Percentiles rank a stretch among this genome's conserved stretches.
Evolutionary conservation across 441 rosid genomes (phyloP).

Genomic region (Brassica hybrid): DNA sequence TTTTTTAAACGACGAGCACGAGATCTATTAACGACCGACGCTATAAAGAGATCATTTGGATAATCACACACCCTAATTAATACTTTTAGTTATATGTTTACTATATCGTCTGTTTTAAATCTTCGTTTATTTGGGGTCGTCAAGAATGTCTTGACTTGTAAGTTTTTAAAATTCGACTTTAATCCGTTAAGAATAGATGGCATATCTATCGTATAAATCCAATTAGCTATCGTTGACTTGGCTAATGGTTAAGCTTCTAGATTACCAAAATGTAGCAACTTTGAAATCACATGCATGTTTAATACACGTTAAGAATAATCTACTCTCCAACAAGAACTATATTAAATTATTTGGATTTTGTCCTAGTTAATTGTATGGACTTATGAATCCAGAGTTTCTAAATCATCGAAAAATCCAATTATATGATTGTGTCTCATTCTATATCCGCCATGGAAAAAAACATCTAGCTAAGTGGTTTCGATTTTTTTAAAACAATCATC

Average conservation of each 20-base stretch:
- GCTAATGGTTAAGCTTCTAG: neutral
- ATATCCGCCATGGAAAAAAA: neutral
- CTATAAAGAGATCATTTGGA: slow-evolving; percentile 6
- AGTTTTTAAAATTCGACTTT: neutral
- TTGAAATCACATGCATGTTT: neutral
- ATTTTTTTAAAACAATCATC: neutral
- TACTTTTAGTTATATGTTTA: neutral
- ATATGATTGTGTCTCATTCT: neutral
- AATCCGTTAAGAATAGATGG: neutral
- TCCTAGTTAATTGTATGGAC: neutral
- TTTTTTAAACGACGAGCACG: neutral
- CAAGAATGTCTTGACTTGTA: neutral
- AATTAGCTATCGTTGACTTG: neutral
- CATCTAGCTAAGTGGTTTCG: neutral
- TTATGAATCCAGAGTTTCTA: neutral
- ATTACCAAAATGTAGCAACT: neutral
- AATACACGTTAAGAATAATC: neutral
- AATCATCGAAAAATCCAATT: no score
- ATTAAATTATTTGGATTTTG: neutral
- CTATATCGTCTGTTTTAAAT: neutral
- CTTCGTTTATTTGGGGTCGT: neutral
- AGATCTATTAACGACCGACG: slow-evolving; percentile 11
- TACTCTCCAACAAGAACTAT: neutral
- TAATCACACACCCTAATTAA: slow-evolving; percentile 4
- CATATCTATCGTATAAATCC: neutral